Percentiles rank a stretch among this genome's conserved stretches.
Evolutionary conservation across 805 yeast species (phyloP).

Genomic region (Kodamaea hsintzibuensis): DNA sequence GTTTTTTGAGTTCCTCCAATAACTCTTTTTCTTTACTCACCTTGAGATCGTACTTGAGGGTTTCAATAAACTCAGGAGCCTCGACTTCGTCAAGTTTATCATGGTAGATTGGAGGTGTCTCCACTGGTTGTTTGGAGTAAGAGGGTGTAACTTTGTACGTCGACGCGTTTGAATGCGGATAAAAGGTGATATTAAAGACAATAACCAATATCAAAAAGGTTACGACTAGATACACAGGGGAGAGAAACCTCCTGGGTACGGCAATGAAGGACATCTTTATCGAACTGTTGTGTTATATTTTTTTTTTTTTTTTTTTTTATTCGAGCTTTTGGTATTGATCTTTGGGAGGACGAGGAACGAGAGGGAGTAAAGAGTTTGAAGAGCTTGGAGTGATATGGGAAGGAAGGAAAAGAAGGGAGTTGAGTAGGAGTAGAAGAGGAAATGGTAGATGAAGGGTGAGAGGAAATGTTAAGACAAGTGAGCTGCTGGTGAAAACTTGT

Average conservation of each 20-base stretch:
- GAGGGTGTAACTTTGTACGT: not conserved
- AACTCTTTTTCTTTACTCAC: constrained; percentile 13
- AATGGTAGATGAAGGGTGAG: too few relatives aligned
- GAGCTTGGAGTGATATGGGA: too few relatives aligned
- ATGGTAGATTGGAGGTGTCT: constrained; percentile 3
- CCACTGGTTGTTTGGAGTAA: not conserved
- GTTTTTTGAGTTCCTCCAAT: constrained; percentile 10
- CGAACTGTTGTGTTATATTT: not conserved
- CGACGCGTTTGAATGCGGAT: constrained; percentile 1
- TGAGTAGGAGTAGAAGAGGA: too few relatives aligned
- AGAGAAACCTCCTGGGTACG: constrained; percentile 13
- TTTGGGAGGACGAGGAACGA: not conserved
- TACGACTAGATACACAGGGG: constrained; percentile 13
- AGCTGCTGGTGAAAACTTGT: too few relatives aligned
- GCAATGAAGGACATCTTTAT: constrained; percentile 7
- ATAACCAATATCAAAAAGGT: constrained; percentile 10
- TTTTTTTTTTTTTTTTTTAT: not conserved
- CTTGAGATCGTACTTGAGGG: constrained; percentile 9
- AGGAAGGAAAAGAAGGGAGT: too few relatives aligned
- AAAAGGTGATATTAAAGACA: constrained; percentile 11
- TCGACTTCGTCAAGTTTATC: constrained; percentile 11
- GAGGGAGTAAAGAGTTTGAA: too few relatives aligned
- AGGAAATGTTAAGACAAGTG: too few relatives aligned
- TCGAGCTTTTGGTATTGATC: not conserved
- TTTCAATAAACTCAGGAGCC: constrained; percentile 7